Percentiles rank a stretch among this genome's conserved stretches.
These are phyloP conservation scores for Kuraishia molischiana DNA, from an alignment of 805 yeast genomes.

Conservation along the genomic window DNA sequence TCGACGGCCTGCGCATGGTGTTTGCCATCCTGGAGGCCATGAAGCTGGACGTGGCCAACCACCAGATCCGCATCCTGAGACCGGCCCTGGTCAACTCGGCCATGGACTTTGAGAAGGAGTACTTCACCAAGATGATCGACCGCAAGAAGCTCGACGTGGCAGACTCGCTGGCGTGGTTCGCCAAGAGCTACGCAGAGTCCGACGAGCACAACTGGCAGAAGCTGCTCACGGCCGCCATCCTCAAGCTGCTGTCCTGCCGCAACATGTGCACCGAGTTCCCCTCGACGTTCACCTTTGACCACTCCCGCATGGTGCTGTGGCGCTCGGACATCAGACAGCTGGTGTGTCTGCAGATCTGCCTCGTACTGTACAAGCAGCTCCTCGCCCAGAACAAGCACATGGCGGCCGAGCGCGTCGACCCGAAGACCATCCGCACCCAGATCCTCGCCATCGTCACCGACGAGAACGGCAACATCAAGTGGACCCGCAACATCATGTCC, in stretches of 20 bases:
- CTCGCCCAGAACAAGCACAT: slow-evolving; percentile 23
- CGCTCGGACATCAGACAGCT: slow-evolving; percentile 82
- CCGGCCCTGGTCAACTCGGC: slow-evolving; percentile 83
- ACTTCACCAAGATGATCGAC: slow-evolving; percentile 44
- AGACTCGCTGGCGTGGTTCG: slow-evolving; percentile 62
- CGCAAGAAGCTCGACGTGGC: slow-evolving; percentile 51
- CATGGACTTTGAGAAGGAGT: slow-evolving; percentile 80
- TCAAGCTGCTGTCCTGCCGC: slow-evolving; percentile 64
- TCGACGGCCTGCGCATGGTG: slow-evolving; percentile 67
- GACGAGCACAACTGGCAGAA: slow-evolving; percentile 3
- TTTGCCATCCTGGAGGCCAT: slow-evolving; percentile 85
- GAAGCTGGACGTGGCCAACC: slow-evolving; percentile 93
- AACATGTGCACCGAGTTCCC: slow-evolving; percentile 80
- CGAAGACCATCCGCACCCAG: slow-evolving; percentile 49
- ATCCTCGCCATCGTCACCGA: slow-evolving; percentile 74
- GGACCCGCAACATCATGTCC: slow-evolving; percentile 76
- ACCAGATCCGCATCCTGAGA: slow-evolving; percentile 77
- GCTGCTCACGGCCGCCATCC: slow-evolving; percentile 33
- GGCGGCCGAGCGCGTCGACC: slow-evolving; percentile 23
- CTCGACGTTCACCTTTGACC: slow-evolving; percentile 74
- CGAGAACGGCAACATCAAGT: slow-evolving; percentile 78
- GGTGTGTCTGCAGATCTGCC: slow-evolving; percentile 69
- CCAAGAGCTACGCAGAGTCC: slow-evolving; percentile 12
- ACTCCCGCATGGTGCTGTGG: slow-evolving; percentile 62
- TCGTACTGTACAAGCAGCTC: slow-evolving; percentile 64